These are phyloP conservation scores for Chaetomium sp. DNA, from an alignment of 2,329 filamentous ascomycete species.

Conservation along the genomic window DNA sequence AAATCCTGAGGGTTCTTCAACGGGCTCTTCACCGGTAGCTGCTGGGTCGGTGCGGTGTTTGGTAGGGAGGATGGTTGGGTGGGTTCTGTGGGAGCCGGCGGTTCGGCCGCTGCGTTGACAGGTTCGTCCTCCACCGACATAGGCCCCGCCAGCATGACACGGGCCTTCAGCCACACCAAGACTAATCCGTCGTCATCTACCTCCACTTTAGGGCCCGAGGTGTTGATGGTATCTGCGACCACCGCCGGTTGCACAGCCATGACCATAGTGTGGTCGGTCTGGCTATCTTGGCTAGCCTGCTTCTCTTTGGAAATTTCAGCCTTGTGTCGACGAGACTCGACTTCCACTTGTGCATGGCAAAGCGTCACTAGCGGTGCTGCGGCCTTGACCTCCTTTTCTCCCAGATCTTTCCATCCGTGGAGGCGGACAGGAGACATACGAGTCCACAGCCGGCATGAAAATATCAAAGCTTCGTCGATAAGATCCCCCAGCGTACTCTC, in stretches of 20 bases:
- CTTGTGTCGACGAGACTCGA: neutral
- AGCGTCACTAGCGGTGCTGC: constrained; percentile 5
- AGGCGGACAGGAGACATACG: constrained; percentile 5
- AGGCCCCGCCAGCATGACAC: constrained; percentile 5
- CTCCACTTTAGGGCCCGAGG: neutral
- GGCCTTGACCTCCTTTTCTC: neutral
- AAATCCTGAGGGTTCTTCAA: neutral
- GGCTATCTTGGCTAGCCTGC: neutral
- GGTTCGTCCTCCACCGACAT: neutral
- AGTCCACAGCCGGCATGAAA: constrained; percentile 14
- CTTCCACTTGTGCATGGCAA: constrained; percentile 7
- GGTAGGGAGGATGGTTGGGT: neutral
- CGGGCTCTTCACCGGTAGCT: neutral
- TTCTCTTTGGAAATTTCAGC: neutral
- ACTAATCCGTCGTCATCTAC: neutral
- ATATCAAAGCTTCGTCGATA: constrained; percentile 12
- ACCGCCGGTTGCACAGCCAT: constrained; percentile 11
- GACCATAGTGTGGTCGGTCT: constrained; percentile 1
- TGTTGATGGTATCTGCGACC: constrained; percentile 4
- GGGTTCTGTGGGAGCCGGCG: neutral
- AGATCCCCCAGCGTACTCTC: constrained; percentile 8
- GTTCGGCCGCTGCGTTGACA: neutral
- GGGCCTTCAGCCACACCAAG: constrained; percentile 7
- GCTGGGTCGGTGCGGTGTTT: neutral
- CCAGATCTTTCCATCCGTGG: constrained; percentile 2